Base-by-base conservation (phyloP, 257 asterid genomes). In the Echites panduratus region DNA sequence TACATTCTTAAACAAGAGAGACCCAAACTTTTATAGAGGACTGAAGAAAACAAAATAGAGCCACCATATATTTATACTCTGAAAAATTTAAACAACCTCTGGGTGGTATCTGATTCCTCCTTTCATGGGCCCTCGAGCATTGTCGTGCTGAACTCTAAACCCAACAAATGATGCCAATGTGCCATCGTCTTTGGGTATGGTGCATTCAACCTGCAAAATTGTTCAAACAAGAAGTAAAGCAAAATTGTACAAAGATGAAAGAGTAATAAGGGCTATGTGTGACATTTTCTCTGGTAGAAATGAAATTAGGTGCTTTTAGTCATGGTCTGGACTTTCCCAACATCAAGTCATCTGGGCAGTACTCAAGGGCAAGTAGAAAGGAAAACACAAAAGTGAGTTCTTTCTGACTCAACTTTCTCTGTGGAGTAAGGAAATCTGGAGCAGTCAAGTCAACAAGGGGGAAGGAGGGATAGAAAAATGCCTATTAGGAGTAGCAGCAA, bases 51-150 rank as follows among this genome's bases (percentile, higher is more conserved):
- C 38, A 57, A 22, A 24, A 9, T 9, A 29, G 43, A 10, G 43
- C 44, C 32, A 3, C 35, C 11, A 62, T 9, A 61, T 12, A 17
- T 50, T 17, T 17, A 62, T 62, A 7, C 2, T 17, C 43, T 26
- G 65, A 56, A 68, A 49, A 2, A 64, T 61, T 41, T 44, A 43
- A 69, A 44, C 54, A 26, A 90, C 98, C 96, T 94, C 97, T 0
- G 96, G 96, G 35, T 94, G 98, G 89, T 91, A 94, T 86, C 98
- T 79, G 72, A 91, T 94, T 77, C 98, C 98, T 44, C 98, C 98
- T 86, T 94, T 94, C 96, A 94, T 91, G 1, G 98, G 98, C 40
- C 98, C 96, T 44, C 98, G 80, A 40, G 98, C 96, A 79, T 93
- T 93, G 72, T 93, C 98, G 45, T 93, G 98, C 66, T 91, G 97